Evolutionary conservation across 139 green algal species (phyloP).

Genomic region (Tetraselmis chui): DNA sequence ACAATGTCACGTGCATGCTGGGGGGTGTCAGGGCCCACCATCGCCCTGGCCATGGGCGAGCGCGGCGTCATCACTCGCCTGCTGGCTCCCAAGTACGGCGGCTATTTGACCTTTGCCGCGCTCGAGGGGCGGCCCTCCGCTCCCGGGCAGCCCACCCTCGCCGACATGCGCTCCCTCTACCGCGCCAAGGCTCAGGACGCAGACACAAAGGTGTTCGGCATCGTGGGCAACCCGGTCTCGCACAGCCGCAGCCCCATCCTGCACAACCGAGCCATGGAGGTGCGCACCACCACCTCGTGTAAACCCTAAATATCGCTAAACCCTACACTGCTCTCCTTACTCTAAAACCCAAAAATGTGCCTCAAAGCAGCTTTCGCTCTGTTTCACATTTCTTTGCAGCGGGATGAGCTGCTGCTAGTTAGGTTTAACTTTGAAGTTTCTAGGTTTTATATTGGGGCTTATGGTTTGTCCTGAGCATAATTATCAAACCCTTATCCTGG

Average conservation of each 20-base stretch:
- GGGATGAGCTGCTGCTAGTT: conserved; percentile 3
- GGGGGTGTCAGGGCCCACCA: conserved; percentile 73
- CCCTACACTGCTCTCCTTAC: too few species aligned
- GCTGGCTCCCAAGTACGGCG: conserved; percentile 90
- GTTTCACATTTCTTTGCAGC: conserved; percentile 11
- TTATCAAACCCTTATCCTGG: too few species aligned
- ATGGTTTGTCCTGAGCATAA: too few species aligned
- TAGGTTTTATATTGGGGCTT: too few species aligned
- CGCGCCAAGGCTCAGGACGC: conserved; percentile 41
- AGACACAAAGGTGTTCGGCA: conserved; percentile 68
- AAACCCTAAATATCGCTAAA: too few species aligned
- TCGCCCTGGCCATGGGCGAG: conserved; percentile 91
- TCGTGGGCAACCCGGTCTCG: conserved; percentile 84
- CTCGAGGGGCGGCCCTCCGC: conserved; percentile 53
- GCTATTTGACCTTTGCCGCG: conserved; percentile 88
- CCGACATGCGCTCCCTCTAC: conserved; percentile 54
- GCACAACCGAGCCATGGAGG: conserved; percentile 79
- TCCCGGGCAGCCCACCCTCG: conserved; percentile 64
- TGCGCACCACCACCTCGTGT: too few species aligned
- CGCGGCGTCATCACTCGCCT: conserved; percentile 72
- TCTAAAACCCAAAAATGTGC: too few species aligned
- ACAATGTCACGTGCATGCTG: too few species aligned
- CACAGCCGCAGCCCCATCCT: conserved; percentile 79
- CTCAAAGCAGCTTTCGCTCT: too few species aligned
- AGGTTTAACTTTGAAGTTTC: too few species aligned